Percentiles rank a stretch among this genome's conserved stretches.
These are phyloP conservation scores for Globisporangium uncinulatum DNA, from an alignment of 352 stramenopile genomes.

Conservation along the genomic window DNA sequence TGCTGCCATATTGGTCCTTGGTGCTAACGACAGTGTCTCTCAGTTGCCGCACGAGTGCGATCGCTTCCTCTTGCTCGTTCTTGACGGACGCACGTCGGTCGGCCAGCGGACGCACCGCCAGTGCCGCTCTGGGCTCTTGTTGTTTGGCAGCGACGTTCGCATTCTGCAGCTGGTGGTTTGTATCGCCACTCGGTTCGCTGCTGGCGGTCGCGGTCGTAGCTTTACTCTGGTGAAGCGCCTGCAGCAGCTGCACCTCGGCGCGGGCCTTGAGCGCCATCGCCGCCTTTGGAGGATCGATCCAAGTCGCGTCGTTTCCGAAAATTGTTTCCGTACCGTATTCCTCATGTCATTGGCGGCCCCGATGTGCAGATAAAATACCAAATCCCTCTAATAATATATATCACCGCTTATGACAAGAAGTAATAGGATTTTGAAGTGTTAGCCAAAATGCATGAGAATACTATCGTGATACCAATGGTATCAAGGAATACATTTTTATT, in stretches of 20 bases:
- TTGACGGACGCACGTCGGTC: too few species aligned
- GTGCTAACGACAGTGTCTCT: constrained; percentile 32
- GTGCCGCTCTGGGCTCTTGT: neutral
- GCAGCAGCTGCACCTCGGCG: constrained; percentile 46
- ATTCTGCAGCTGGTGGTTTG: constrained; percentile 28
- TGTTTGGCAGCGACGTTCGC: constrained; percentile 13
- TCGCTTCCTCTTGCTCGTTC: constrained; percentile 34
- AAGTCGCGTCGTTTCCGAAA: too few species aligned
- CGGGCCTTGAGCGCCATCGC: constrained; percentile 35
- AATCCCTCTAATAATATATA: too few species aligned
- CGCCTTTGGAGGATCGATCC: neutral
- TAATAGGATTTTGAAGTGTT: too few species aligned
- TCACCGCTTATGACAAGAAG: too few species aligned
- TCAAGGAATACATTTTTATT: too few species aligned
- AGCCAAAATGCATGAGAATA: too few species aligned
- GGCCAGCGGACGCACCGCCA: neutral
- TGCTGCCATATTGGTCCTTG: constrained; percentile 5
- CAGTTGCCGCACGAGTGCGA: constrained; percentile 50
- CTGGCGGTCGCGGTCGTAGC: constrained; percentile 26
- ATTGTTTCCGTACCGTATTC: too few species aligned
- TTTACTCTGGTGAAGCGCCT: constrained; percentile 45
- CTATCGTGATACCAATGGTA: too few species aligned
- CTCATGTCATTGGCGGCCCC: too few species aligned
- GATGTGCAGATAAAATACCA: too few species aligned
- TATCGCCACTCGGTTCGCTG: too few species aligned